Evolutionary conservation across 164 flowering plant genomes (phyloP), one percentile per base, ranked within the genome.

Genomic region (Chimonanthus praecox): DNA sequence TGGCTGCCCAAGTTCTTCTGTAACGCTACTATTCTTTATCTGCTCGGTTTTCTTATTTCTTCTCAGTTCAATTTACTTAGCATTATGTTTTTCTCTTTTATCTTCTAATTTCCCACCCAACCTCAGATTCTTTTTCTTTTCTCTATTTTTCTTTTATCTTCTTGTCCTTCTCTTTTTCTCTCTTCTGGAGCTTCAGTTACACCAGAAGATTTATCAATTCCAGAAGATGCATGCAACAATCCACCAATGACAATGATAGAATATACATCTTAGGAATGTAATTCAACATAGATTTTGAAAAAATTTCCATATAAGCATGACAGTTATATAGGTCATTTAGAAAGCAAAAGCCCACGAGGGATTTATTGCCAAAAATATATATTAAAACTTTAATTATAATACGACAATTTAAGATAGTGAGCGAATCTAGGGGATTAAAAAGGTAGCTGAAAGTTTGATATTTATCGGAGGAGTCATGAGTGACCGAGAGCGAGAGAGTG

Each of bases 1-100:
- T n/a, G 89, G 86, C 51, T 71, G 87, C 11, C 67, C 88, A 72
- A 83, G 85, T 68, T 91, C 97, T 77, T 89, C 91, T 47, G 94
- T 84, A 11, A 91, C 73, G 67, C 73, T 71, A 71, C 94, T 89
- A 75, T 73, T 84, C 75, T 85, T 90, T 66, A 82, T 63, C 64
- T 76, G 86, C 8, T 86, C 90, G 49, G 51, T 33, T 58, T 84
- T 87, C 64, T 76, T 10, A 66, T 43, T n/a, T 8, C 47, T 45
- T 44, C 68, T 70, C 69, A 33, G 33, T 33, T 33, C 33, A 33
- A 33, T 13, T 11, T 54, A 0, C 8, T 54, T n/a, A 15, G 5
- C 16, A n/a, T n/a, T 54, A n/a, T 54, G 60, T 10, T 54, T 54
- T 54, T 13, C 16, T 54, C 33, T 33, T 33, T 33, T 33, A 33